These are phyloP conservation scores for Tricholoma bakamatsutake DNA, from an alignment of 768 basidiomycete genomes.

Conservation along the genomic window DNA sequence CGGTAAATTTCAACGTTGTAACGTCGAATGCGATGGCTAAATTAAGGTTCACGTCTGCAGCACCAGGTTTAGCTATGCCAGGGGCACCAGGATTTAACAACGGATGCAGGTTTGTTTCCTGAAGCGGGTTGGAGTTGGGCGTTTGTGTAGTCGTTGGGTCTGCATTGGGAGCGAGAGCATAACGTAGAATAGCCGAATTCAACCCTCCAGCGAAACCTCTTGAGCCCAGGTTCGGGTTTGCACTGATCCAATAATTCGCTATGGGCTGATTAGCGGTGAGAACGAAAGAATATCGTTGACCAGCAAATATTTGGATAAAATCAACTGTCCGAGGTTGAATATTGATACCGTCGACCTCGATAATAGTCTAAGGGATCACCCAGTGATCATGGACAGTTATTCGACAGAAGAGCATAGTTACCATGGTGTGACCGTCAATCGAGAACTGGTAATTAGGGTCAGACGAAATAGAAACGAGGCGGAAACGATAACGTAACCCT, in stretches of 20 bases:
- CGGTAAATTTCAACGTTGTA: slow-evolving; percentile 33
- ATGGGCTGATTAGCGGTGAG: slow-evolving; percentile 31
- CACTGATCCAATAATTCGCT: slow-evolving; percentile 33
- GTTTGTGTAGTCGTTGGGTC: slow-evolving; percentile 24
- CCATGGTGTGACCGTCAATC: slow-evolving; percentile 26
- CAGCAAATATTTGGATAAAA: slow-evolving; percentile 29
- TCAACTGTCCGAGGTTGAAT: slow-evolving; percentile 25
- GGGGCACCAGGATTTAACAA: slow-evolving; percentile 18
- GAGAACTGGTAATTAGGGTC: slow-evolving; percentile 27
- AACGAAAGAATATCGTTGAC: slow-evolving; percentile 38
- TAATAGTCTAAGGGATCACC: slow-evolving; percentile 18
- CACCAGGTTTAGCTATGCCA: slow-evolving; percentile 24
- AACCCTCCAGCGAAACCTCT: slow-evolving; percentile 23
- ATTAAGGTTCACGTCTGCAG: slow-evolving; percentile 24
- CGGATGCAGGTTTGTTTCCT: slow-evolving; percentile 22
- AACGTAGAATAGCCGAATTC: slow-evolving; percentile 39
- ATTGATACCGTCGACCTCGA: slow-evolving; percentile 29
- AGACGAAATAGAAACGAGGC: slow-evolving; percentile 33
- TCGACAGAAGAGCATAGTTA: not conserved
- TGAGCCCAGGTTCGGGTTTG: slow-evolving; percentile 19
- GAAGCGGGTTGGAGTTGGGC: slow-evolving; percentile 15
- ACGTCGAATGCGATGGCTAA: slow-evolving; percentile 10
- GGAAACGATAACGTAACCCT: slow-evolving; percentile 36
- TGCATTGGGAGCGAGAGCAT: slow-evolving; percentile 22
- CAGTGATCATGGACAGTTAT: not conserved